Evolutionary conservation across 257 asterid genomes (phyloP).

Genomic region (Solanum lycopersicoides): DNA sequence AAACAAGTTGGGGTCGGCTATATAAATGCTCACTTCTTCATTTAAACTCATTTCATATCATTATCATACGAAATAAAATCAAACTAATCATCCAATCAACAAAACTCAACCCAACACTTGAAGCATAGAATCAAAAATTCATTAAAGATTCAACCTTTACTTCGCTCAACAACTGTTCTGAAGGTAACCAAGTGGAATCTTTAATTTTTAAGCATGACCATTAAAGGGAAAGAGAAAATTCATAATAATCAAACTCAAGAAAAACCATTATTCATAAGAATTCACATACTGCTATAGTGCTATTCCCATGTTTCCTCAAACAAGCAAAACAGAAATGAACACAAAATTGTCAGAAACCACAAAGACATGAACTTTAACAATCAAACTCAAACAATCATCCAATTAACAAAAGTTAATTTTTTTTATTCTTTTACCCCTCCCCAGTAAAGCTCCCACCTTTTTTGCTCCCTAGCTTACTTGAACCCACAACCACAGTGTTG

Average conservation of each 20-base stretch:
- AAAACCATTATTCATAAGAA: neutral
- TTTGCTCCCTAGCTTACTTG: neutral
- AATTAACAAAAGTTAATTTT: neutral
- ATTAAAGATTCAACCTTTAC: neutral
- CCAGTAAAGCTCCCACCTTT: neutral
- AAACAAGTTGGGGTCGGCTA: neutral
- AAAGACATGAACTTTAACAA: neutral
- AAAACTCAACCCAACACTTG: neutral
- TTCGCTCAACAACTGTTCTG: neutral
- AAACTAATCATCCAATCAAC: neutral
- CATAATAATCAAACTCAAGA: neutral
- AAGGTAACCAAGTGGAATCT: conserved; percentile 5
- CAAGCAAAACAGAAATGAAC: neutral
- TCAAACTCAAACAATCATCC: neutral
- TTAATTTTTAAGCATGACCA: neutral
- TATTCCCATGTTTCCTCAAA: neutral
- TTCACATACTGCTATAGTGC: no score
- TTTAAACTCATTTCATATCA: neutral
- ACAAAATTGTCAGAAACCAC: neutral
- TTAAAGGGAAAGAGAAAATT: neutral
- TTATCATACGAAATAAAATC: neutral
- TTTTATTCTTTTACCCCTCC: neutral
- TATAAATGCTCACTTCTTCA: neutral
- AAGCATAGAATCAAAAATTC: neutral
- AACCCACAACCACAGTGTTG: neutral